phyloP scores from a whole-genome alignment of 192 early-diverging fungal genomes.

The Lobulomyces angularis region DNA sequence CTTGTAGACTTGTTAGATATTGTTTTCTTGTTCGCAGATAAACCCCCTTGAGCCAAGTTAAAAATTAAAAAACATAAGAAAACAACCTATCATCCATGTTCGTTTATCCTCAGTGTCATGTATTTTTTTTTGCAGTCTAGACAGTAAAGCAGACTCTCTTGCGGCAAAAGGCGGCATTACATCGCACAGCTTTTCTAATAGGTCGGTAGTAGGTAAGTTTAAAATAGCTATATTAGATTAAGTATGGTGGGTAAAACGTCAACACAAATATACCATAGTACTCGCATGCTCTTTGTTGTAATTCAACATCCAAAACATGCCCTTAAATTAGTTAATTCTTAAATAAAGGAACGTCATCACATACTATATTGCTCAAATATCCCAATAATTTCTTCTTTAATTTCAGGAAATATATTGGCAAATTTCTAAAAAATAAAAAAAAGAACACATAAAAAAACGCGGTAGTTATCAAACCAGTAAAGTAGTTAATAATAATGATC shows the following conservation, averaged over 20 bases:
- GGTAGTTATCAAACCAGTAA: too few species aligned
- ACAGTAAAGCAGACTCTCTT: slow-evolving; percentile 79
- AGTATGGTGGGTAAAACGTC: too few species aligned
- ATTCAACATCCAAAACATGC: slow-evolving; percentile 81
- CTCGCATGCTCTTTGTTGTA: slow-evolving; percentile 95
- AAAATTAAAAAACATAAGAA: too few species aligned
- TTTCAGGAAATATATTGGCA: slow-evolving; percentile 95
- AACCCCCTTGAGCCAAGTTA: slow-evolving; percentile 44
- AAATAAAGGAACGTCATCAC: too few species aligned
- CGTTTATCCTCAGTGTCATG: slow-evolving; percentile 90
- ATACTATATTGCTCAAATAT: slow-evolving; percentile 83
- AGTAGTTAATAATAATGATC: slow-evolving; percentile 77
- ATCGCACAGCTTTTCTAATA: slow-evolving; percentile 86
- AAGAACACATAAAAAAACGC: too few species aligned
- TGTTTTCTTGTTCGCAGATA: slow-evolving; percentile 7
- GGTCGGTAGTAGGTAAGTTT: slow-evolving; percentile 68
- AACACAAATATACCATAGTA: too few species aligned
- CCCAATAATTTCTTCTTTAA: slow-evolving; percentile 71
- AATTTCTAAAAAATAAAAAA: too few species aligned
- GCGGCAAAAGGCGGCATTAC: slow-evolving; percentile 98
- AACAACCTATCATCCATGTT: slow-evolving; percentile 88
- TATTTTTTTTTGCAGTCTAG: slow-evolving; percentile 69
- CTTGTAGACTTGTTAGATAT: background rate
- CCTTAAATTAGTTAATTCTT: too few species aligned
- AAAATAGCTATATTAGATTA: slow-evolving; percentile 75